A percentile compares a stretch with the other conserved stretches of the same genome.
Evolutionary conservation across 352 stramenopile genomes (phyloP).

Genomic region (Labyrinthula sp.): DNA sequence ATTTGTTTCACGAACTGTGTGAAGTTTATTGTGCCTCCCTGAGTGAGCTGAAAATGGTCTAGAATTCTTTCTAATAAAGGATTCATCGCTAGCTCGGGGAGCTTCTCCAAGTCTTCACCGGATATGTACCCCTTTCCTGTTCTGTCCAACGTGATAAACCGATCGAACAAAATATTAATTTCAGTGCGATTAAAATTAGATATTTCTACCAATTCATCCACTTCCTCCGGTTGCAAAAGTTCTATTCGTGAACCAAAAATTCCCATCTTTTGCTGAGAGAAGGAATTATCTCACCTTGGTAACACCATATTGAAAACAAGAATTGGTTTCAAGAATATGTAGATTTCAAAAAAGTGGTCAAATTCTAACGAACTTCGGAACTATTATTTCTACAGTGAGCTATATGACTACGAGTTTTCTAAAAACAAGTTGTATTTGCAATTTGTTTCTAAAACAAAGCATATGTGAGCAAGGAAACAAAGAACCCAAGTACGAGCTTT

Average conservation of each 20-base stretch:
- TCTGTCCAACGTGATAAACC: conserved; percentile 30
- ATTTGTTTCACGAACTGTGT: conserved; percentile 15
- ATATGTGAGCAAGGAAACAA: too few species aligned
- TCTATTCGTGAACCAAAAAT: conserved; percentile 18
- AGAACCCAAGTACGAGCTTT: too few species aligned
- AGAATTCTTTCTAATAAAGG: conserved; percentile 20
- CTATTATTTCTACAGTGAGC: too few species aligned
- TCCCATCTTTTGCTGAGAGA: too few species aligned
- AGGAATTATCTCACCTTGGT: too few species aligned
- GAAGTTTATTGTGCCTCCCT: conserved; percentile 27
- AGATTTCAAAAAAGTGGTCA: too few species aligned
- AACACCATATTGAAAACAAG: too few species aligned
- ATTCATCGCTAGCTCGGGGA: conserved; percentile 32
- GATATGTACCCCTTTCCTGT: conserved; percentile 15
- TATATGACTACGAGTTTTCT: too few species aligned
- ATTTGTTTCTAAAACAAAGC: too few species aligned
- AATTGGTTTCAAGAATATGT: too few species aligned
- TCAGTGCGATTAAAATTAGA: conserved; percentile 14
- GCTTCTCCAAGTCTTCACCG: conserved; percentile 14
- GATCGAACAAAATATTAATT: conserved; percentile 23
- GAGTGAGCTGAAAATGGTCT: neutral
- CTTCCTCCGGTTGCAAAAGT: conserved; percentile 18
- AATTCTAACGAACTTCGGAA: too few species aligned
- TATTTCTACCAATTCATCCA: conserved; percentile 18
- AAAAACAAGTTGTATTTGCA: too few species aligned